Evolutionary conservation across 2,329 filamentous ascomycete species (phyloP).

Genomic region (Neobulgaria alba): DNA sequence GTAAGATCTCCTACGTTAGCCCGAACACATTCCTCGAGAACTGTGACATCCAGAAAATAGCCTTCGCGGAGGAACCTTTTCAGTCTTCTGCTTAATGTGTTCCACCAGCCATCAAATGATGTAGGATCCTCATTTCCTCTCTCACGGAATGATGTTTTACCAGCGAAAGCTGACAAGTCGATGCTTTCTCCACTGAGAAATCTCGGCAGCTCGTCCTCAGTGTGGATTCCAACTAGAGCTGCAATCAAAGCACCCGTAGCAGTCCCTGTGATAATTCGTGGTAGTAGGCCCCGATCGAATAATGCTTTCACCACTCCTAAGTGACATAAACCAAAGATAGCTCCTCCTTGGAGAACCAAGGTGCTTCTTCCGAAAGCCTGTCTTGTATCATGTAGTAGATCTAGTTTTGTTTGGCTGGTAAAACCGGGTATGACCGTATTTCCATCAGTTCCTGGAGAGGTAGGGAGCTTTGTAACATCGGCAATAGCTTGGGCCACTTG

Average conservation of each 20-base stretch:
- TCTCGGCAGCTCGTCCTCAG: slow-evolving; percentile 70
- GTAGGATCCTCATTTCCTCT: slow-evolving; percentile 28
- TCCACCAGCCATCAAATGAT: slow-evolving; percentile 35
- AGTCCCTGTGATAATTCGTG: slow-evolving; percentile 84
- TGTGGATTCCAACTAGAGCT: slow-evolving; percentile 78
- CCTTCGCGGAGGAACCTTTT: slow-evolving; percentile 65
- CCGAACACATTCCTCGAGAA: slow-evolving; percentile 75
- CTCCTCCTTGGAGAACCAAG: slow-evolving; percentile 79
- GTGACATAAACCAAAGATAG: slow-evolving; percentile 86
- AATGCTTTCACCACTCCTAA: slow-evolving; percentile 84
- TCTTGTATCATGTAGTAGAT: slow-evolving; percentile 77
- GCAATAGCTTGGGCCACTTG: slow-evolving; percentile 75
- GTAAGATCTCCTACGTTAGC: slow-evolving; percentile 83
- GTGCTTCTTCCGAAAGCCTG: slow-evolving; percentile 83
- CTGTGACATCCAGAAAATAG: slow-evolving; percentile 73
- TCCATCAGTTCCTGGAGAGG: slow-evolving; percentile 37
- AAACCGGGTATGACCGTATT: slow-evolving; percentile 32
- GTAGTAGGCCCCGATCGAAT: slow-evolving; percentile 70
- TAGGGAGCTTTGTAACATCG: slow-evolving; percentile 62
- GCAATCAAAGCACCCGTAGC: slow-evolving; percentile 86
- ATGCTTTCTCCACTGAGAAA: slow-evolving; percentile 75
- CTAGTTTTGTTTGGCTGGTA: slow-evolving; percentile 53
- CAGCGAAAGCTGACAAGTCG: slow-evolving; percentile 69
- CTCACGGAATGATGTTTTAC: slow-evolving; percentile 26
- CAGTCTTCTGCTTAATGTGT: slow-evolving; percentile 57